phyloP scores from a whole-genome alignment of 805 yeast species.

The Kodamaea restingae region DNA sequence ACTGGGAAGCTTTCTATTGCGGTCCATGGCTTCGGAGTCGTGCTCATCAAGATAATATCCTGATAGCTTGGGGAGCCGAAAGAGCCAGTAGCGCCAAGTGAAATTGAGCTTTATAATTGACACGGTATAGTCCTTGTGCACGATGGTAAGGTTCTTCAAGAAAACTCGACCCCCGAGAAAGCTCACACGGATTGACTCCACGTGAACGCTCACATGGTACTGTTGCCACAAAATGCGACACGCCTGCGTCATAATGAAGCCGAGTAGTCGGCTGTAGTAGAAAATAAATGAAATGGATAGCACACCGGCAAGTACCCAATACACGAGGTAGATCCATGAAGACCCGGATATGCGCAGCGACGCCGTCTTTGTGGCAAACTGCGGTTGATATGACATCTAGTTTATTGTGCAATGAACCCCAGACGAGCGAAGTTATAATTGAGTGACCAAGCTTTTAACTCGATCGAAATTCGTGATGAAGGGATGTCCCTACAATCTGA shows the following conservation, averaged over 20 bases:
- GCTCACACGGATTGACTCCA: conserved; percentile 74
- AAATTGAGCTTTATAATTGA: conserved; percentile 67
- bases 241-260: conserved; percentile 49
- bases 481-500: no score
- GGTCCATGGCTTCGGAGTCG: conserved; percentile 10
- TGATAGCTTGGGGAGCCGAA: conserved; percentile 42
- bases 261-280: conserved; percentile 71
- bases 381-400: conserved; percentile 24
- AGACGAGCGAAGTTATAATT: no score
- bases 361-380: conserved; percentile 24
- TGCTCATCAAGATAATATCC: conserved; percentile 24
- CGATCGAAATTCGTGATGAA: no score
- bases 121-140: conserved; percentile 70
- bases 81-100: conserved; percentile 89
- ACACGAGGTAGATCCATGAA: conserved; percentile 70
- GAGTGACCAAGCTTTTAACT: no score
- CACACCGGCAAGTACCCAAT: conserved; percentile 71
- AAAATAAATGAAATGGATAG: conserved; percentile 63
- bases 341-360: conserved; percentile 22
- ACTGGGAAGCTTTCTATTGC: conserved; percentile 41
- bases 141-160: conserved; percentile 68
- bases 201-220: conserved; percentile 52
- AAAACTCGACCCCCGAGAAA: conserved; percentile 79
- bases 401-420: not conserved
- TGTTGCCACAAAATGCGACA: conserved; percentile 62